Evolutionary conservation across 2,329 filamentous ascomycete genomes (phyloP).

Genomic region (Scedosporium dehoogii): DNA sequence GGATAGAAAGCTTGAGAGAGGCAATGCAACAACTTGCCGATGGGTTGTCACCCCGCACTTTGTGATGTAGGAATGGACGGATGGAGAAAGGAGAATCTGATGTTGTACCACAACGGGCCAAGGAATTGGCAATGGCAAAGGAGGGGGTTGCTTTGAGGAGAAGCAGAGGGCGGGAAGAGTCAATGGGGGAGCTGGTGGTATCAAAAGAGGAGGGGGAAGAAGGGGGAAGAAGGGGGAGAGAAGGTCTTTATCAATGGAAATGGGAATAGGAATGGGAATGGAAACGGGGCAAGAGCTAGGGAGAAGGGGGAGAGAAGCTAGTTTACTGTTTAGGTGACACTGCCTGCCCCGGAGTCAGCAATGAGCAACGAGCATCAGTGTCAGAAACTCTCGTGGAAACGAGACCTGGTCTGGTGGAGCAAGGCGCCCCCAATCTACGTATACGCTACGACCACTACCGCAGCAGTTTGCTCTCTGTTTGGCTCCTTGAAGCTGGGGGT

Average conservation of each 20-base stretch:
- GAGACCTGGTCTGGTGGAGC: neutral
- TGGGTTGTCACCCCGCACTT: conserved; percentile 14
- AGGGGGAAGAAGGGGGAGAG: neutral
- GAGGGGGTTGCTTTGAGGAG: neutral
- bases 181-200: too few relatives aligned
- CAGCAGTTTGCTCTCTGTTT: neutral
- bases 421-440: neutral
- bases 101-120: neutral
- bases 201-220: too few relatives aligned
- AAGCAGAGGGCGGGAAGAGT: neutral
- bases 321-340: neutral
- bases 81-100: neutral
- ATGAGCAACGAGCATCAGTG: neutral
- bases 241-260: neutral
- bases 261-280: neutral
- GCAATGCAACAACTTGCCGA: conserved; percentile 8
- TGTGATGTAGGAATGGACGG: neutral
- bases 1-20: conserved; percentile 12
- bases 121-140: neutral
- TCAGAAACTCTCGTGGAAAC: neutral
- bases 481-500: neutral
- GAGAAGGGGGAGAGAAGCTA: conserved; percentile 3
- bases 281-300: neutral
- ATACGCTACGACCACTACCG: neutral
- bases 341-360: conserved; percentile 1